These are phyloP conservation scores for Coriolopsis trogii DNA, from an alignment of 1,284 basidiomycete species.

Conservation along the genomic window DNA sequence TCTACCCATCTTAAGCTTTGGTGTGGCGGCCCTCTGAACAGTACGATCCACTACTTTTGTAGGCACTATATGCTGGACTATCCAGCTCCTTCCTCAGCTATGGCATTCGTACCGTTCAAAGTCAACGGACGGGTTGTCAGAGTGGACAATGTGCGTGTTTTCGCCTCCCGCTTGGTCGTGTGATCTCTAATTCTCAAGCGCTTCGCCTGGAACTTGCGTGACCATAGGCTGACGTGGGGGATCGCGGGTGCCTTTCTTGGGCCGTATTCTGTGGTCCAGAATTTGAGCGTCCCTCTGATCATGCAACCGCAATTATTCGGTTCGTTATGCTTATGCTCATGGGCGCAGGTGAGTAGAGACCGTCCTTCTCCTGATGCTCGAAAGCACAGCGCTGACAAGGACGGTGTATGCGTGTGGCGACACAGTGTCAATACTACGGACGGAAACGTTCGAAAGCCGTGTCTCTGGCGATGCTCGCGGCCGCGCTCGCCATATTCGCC, in stretches of 20 bases:
- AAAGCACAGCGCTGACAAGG: not conserved
- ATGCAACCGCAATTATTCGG: conserved; percentile 79
- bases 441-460: conserved; percentile 38
- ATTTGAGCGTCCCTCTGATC: conserved; percentile 75
- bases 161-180: not conserved
- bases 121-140: conserved; percentile 73
- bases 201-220: not conserved
- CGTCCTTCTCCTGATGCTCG: not conserved
- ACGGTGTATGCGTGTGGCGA: not conserved
- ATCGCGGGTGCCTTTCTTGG: conserved; percentile 66
- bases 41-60: too few relatives aligned
- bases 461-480: conserved; percentile 37
- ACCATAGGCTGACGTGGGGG: conserved; percentile 64
- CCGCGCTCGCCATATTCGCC: conserved; percentile 49
- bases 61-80: conserved; percentile 71
- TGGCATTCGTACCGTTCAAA: conserved; percentile 76
- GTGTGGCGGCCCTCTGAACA: too few relatives aligned
- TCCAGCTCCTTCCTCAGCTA: conserved; percentile 75
- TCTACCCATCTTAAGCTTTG: too few relatives aligned
- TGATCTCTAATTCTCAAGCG: not conserved
- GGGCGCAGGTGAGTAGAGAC: conserved; percentile 55
- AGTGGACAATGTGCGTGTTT: conserved; percentile 61
- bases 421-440: conserved; percentile 66
- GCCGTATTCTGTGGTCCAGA: conserved; percentile 67
- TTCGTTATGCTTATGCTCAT: conserved; percentile 61